Evolutionary conservation across 176 grass and related monocot genomes (phyloP), one percentile per base, ranked within the genome.

Genomic region (Triticum turgidum): DNA sequence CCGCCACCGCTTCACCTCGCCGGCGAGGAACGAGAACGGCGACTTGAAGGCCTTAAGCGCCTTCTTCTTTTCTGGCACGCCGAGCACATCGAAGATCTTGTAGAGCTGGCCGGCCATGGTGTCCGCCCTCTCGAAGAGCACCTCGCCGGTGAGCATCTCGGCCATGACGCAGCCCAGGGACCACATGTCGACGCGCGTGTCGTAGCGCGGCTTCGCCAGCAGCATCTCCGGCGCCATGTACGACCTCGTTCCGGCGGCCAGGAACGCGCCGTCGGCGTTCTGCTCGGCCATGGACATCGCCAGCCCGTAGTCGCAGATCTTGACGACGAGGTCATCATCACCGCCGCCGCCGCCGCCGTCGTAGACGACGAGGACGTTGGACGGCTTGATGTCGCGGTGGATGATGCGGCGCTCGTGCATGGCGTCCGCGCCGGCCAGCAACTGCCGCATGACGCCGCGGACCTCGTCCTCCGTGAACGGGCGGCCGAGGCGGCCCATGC

Each of bases 371-470:
- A 98, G 82, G 79, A 99, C 92, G 88, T 99, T 94, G 80, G 90
- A 86, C 89, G 94, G 90, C 87, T 93, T 99, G 88, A 99, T 93
- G 78, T 99, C 97, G 11, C 94, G 90, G 90, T 99, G 97, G 89
- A 99, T 94, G 85, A 99, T 99, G 82, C 29, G 10, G 3, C 10
- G 11, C 6, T 3, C 3, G 17, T 84, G 18, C 71, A 51, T 33
- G 11, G 4, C 38, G 25, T 14, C 61, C 39, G 44, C 71, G 59
- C 59, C 38, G 6, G 56, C 21, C 10, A 84, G 71, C 10, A 84
- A 18, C 71, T 84, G 70, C 6, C 38, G 58, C 82, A 84, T 84
- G 6, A 84, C 27, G 82, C 59, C 20, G 56, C 38, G 38, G 17
- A 64, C 38, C 59, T 74, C 27, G 59, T 7, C 25, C 59, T 76